Base-by-base conservation (phyloP, 345 rosid species). In the Barbarea vulgaris region DNA sequence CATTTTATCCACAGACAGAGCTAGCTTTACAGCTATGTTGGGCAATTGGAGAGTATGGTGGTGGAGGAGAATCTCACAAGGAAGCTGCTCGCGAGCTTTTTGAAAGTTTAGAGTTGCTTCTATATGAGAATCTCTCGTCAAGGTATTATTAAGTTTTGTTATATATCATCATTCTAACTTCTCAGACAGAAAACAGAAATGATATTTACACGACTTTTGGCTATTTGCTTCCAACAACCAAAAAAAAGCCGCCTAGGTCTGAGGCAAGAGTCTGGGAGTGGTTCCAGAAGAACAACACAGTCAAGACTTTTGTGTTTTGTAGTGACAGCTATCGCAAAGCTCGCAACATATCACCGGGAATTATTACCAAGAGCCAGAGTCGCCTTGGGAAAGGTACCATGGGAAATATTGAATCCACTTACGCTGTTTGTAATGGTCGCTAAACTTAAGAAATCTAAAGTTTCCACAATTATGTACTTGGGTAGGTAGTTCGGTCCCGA, bases 41-140 rank as follows among this genome's bases (percentile, higher is more conserved):
- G 99, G 97, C 99, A 76, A 86, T 92, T 55, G 99, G 99, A 64
- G 97, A 95, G 85, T 88, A 95, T 75, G 96, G 91, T 61, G 99
- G 99, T 18, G 99, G 97, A 9, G 97, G 97, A 42, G 88, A 64
- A 73, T 80, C 91, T 57, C 89, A 89, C 80, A 92, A 87, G 75
- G 99, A 92, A 72, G 96, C 89, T 54, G 99, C 97, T 74, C 91
- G 97, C 7, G 99, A 95, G 77, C 97, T 92, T 71, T 95, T 95
- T 70, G 99, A 95, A 84, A 95, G 89, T 69, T 82, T 92, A 58
- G 99, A 95, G 74, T 75, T 95, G 31, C 97, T 95, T 83, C 72
- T 95, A 50, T 95, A 95, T 69, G 99, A 95, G 79, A 95, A 92
- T 78, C 87, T 95, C 41, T 86, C 97, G 13, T 87, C 92, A 28